Conservation (phyloP, 257 asterid genomes). For the Solanum appendiculatum region DNA sequence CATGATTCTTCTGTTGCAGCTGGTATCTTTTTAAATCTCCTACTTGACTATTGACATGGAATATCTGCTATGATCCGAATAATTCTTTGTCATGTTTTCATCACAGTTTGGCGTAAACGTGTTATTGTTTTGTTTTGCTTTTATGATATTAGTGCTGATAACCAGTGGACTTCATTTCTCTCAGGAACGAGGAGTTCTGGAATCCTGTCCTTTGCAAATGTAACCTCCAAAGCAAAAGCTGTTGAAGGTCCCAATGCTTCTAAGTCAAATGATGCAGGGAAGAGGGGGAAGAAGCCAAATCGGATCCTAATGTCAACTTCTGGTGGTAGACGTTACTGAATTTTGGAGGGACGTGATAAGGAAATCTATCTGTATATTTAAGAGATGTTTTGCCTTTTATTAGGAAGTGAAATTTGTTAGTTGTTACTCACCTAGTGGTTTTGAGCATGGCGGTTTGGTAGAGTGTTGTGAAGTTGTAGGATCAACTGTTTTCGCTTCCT, state of each 20-base stretch:
- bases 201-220: conserved; percentile 49
- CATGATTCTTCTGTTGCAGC: conserved; percentile 25
- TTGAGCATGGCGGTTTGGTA: neutral
- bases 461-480: neutral
- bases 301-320: conserved; percentile 72
- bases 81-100: neutral
- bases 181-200: conserved; percentile 35
- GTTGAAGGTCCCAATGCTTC: conserved; percentile 22
- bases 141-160: neutral
- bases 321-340: conserved; percentile 81
- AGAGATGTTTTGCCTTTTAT: neutral
- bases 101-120: neutral
- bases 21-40: conserved; percentile 16
- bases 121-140: neutral
- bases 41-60: neutral
- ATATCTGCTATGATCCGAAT: neutral
- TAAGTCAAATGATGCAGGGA: conserved; percentile 40
- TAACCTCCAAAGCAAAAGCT: conserved; percentile 48
- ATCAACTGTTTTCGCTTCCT: neutral
- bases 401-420: neutral
- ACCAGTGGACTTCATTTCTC: neutral
- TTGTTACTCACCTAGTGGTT: neutral
- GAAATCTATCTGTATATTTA: neutral
- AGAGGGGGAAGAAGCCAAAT: conserved; percentile 67
- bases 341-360: neutral